phyloP scores from a whole-genome alignment of 2,329 filamentous ascomycete species.

The Amauroascus niger region DNA sequence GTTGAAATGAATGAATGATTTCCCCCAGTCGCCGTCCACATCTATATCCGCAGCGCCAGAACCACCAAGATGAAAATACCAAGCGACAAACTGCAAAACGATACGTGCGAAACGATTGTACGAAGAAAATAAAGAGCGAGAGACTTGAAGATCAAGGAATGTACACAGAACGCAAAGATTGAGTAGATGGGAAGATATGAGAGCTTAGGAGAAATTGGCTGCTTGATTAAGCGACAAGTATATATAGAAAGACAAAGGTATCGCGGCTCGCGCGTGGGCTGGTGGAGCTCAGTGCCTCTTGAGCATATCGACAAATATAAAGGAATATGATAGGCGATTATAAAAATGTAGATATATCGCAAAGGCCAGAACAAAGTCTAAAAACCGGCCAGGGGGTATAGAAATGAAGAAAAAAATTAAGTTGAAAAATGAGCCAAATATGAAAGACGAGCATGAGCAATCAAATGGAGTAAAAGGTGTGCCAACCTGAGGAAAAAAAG shows the following conservation, averaged over 20 bases:
- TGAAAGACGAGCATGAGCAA: neutral
- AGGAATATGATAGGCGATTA: neutral
- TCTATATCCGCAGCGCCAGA: conserved; percentile 12
- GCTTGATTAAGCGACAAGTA: conserved; percentile 5
- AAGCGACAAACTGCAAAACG: conserved; percentile 15
- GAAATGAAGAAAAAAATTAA: conserved; percentile 7
- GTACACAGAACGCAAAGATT: conserved; percentile 3
- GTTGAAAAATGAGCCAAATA: neutral
- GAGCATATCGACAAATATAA: neutral
- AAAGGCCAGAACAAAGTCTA: neutral
- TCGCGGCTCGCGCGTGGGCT: conserved; percentile 5
- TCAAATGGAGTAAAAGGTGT: conserved; percentile 1
- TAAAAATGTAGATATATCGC: neutral
- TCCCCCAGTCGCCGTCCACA: conserved; percentile 8
- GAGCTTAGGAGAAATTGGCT: neutral
- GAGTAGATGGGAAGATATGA: neutral
- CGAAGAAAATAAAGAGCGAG: conserved; percentile 9
- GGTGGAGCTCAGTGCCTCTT: neutral
- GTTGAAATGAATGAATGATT: conserved; percentile 4
- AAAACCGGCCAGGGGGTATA: conserved; percentile 10
- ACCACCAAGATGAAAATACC: conserved; percentile 8
- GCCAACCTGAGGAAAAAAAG: conserved; percentile 2
- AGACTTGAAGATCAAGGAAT: conserved; percentile 7
- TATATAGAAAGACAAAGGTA: neutral
- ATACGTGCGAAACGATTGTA: conserved; percentile 3